These are phyloP conservation scores for Pythium apleroticum DNA, from an alignment of 352 stramenopile species.

Conservation along the genomic window DNA sequence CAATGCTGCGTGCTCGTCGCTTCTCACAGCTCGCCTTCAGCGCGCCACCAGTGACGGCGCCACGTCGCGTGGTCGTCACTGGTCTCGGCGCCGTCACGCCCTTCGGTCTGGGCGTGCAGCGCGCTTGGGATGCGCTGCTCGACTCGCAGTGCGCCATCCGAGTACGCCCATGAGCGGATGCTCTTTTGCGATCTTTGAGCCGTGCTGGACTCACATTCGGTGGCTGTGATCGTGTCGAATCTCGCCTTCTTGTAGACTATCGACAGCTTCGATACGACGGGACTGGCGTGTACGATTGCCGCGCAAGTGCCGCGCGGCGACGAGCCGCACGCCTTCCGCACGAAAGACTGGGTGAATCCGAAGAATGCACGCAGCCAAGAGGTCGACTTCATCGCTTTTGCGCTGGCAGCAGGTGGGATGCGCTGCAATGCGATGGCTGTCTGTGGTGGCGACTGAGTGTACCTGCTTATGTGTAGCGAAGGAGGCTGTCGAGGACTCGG, in stretches of 20 bases:
- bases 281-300: constrained; percentile 69
- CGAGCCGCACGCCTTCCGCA: constrained; percentile 47
- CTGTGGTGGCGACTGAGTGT: not conserved
- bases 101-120: constrained; percentile 82
- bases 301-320: constrained; percentile 65
- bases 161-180: constrained; percentile 21
- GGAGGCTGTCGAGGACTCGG: constrained; percentile 79
- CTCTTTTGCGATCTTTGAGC: constrained; percentile 14
- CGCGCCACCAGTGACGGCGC: constrained; percentile 51
- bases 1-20: constrained; percentile 25
- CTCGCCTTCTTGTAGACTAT: constrained; percentile 39
- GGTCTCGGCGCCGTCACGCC: constrained; percentile 90
- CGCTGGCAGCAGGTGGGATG: constrained; percentile 69
- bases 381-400: constrained; percentile 86
- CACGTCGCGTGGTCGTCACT: constrained; percentile 90
- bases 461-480: constrained; percentile 38
- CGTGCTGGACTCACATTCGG: not conserved
- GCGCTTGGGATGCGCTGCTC: constrained; percentile 83
- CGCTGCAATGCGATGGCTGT: not conserved
- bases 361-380: constrained; percentile 72
- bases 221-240: not conserved
- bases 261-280: constrained; percentile 50
- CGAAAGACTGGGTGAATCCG: constrained; percentile 68
- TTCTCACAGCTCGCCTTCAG: constrained; percentile 70
- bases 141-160: constrained; percentile 73